A percentile compares a stretch with the other conserved stretches of the same genome.
Evolutionary conservation across 768 basidiomycete genomes (phyloP).

Genomic region (Cystobasidium tubakii): DNA sequence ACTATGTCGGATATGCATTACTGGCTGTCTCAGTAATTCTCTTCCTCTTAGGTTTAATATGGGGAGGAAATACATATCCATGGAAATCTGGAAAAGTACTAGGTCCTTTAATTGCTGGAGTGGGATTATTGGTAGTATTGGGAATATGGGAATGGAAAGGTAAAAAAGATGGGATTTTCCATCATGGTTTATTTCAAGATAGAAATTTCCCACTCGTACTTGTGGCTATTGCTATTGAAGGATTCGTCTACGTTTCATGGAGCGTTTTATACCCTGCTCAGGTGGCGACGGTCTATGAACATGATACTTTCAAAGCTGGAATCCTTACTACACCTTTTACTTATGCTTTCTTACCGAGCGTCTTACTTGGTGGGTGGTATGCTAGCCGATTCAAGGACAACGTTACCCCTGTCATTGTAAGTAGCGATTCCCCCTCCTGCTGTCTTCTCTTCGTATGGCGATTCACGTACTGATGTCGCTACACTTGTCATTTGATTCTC

Average conservation of each 20-base stretch:
- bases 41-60: constrained; percentile 12
- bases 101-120: constrained; percentile 58
- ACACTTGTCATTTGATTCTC: not conserved
- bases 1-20: constrained; percentile 48
- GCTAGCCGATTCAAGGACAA: not conserved
- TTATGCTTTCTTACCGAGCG: constrained; percentile 12
- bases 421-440: not conserved
- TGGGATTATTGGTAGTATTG: constrained; percentile 58
- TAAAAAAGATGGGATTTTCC: constrained; percentile 17
- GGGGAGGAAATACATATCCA: constrained; percentile 11
- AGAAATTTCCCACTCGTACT: constrained; percentile 9
- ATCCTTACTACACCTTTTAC: not conserved
- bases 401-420: not conserved
- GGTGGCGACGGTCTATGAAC: constrained; percentile 15
- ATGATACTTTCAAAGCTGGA: constrained; percentile 17
- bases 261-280: constrained; percentile 1
- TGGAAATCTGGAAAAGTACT: constrained; percentile 46
- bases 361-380: not conserved
- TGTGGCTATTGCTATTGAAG: constrained; percentile 14
- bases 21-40: constrained; percentile 42
- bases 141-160: constrained; percentile 67
- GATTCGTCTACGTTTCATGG: constrained; percentile 4
- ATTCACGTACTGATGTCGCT: not conserved
- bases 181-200: constrained; percentile 26
- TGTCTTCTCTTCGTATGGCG: not conserved